Conservation (phyloP, 805 yeast species). For the Metschnikowia anglica region DNA sequence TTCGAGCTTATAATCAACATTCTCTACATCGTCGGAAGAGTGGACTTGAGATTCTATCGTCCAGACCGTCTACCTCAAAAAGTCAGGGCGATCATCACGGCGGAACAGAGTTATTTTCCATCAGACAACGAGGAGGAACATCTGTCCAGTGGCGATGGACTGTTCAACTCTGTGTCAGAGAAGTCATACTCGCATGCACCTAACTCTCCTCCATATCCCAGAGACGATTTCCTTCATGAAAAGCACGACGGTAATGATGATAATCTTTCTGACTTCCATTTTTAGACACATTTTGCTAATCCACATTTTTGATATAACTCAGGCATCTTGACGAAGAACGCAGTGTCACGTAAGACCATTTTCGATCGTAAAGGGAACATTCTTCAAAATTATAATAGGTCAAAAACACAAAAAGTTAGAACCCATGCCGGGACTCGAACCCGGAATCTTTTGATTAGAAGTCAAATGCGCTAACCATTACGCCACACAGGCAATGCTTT, state of each 20-base stretch:
- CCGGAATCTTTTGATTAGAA: slow-evolving; percentile 21
- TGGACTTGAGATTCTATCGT: slow-evolving; percentile 76
- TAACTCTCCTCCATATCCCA: slow-evolving; percentile 20
- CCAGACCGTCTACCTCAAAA: slow-evolving; percentile 56
- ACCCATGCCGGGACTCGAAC: slow-evolving; percentile 23
- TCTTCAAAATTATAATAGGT: not conserved
- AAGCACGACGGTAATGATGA: slow-evolving; percentile 16
- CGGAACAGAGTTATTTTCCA: slow-evolving; percentile 39
- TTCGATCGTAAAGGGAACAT: not conserved
- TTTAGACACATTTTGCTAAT: no score
- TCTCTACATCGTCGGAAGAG: slow-evolving; percentile 59
- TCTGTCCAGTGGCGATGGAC: slow-evolving; percentile 2
- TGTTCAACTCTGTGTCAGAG: slow-evolving; percentile 14
- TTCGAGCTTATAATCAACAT: slow-evolving; percentile 59
- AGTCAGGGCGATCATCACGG: slow-evolving; percentile 42
- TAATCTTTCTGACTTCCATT: slow-evolving; percentile 21
- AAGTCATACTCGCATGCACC: slow-evolving; percentile 12
- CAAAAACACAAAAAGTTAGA: slow-evolving; percentile 1
- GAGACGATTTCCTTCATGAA: slow-evolving; percentile 15
- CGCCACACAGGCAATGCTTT: slow-evolving; percentile 24
- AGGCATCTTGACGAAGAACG: no score
- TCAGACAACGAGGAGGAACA: slow-evolving; percentile 30
- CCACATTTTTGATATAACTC: no score
- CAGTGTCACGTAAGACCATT: no score
- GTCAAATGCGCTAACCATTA: slow-evolving; percentile 23